Conservation (phyloP, 2,329 filamentous ascomycete species). For the Stagonosporopsis tanaceti region DNA sequence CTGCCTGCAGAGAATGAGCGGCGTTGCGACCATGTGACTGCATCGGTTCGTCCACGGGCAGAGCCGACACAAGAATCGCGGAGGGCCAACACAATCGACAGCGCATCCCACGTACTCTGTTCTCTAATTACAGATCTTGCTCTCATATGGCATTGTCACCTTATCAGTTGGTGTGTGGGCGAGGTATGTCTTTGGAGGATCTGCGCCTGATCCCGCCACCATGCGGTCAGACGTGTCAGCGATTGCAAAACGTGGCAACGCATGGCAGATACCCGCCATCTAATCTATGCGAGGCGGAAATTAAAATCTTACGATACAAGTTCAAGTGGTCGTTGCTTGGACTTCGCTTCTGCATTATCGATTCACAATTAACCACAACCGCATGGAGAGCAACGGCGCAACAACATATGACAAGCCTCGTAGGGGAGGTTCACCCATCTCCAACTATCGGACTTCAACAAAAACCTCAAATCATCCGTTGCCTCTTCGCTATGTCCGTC, state of each 20-base stretch:
- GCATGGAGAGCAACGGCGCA: not conserved
- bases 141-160: not conserved
- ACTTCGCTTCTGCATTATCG: not conserved
- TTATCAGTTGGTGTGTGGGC: not conserved
- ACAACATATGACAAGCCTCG: not conserved
- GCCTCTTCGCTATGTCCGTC: too few species aligned
- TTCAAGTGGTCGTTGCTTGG: not conserved
- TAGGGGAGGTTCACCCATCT: too few species aligned
- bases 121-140: not conserved
- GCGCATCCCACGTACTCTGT: not conserved
- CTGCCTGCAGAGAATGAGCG: not conserved
- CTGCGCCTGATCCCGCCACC: not conserved
- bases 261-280: not conserved
- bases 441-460: not conserved
- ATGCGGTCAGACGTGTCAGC: constrained; percentile 11
- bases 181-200: constrained; percentile 2
- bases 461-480: not conserved
- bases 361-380: too few species aligned
- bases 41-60: not conserved
- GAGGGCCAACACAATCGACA: not conserved
- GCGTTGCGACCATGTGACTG: not conserved
- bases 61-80: not conserved
- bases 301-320: too few species aligned
- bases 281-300: not conserved
- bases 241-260: constrained; percentile 7